Base-by-base conservation (phyloP, 1,284 basidiomycete species). In the Afroboletus lepidellus region DNA sequence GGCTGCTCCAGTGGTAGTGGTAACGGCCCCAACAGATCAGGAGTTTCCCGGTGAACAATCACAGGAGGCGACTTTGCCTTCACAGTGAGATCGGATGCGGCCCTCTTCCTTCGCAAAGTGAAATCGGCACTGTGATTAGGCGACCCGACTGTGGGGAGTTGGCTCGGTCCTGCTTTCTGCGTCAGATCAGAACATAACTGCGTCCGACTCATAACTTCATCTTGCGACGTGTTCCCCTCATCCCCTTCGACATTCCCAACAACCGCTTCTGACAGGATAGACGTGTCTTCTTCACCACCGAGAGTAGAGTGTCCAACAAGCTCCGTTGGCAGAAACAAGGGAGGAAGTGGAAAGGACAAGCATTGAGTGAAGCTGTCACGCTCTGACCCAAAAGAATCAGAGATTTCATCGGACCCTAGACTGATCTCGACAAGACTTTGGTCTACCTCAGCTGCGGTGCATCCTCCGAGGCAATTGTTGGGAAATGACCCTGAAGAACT, bases 41-140 rank as follows among this genome's bases (percentile, higher is more conserved):
- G 29, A 34, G 23, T 32, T 16, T 42, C 46, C 23, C 9, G 47
- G 44, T 29, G 53, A 39, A n/a, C 25, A n/a, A 34, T 45, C 29
- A 32, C 23, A 30, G 41, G 54, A 18, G 56, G 39, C 23, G 57
- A 54, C 29, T 27, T 48, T 18, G 56, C 61, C 53, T 58, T 71
- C 44, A 70, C 60, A 39, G 65, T 71, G 39, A 66, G 54, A 46
- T 67, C 65, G 11, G 69, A 71, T 21, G 51, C 57, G 8, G 69
- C 67, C 38, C 65, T 68, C 49, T 36, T 47, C 48, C 69, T 57
- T 54, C 54, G 61, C 20, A 34, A 38, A 12, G 48, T 46, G 37
- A 60, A 54, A 11, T 55, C 45, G 25, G 21, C 4, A 8, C 30
- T 24, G 11, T 32, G 20, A 36, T 44, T 25, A 18, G 24, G 24